Conservation (phyloP, 352 stramenopile genomes). For the Lagenidium giganteum region DNA sequence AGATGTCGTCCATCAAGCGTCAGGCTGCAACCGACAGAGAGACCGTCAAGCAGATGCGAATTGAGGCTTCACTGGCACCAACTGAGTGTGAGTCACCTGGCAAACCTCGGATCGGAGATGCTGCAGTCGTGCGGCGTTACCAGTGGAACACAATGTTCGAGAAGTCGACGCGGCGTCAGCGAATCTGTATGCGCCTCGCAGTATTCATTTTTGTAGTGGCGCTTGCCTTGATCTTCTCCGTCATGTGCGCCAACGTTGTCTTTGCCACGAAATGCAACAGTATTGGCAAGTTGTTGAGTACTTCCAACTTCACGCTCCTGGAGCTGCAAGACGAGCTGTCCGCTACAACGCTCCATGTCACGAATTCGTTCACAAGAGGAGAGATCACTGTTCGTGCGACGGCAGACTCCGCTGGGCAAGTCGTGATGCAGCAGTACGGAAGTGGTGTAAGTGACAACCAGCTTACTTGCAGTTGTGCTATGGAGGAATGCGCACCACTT, state of each 20-base stretch:
- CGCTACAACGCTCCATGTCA: slow-evolving; percentile 17
- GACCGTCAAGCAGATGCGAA: slow-evolving; percentile 26
- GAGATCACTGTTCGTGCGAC: slow-evolving; percentile 19
- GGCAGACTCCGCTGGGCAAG: slow-evolving; percentile 14
- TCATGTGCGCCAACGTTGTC: slow-evolving; percentile 73
- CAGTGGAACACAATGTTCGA: slow-evolving; percentile 62
- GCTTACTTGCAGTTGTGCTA: neutral
- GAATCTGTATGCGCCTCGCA: slow-evolving; percentile 54
- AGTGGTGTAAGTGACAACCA: slow-evolving; percentile 24
- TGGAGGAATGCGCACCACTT: too few species aligned
- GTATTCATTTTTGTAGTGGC: slow-evolving; percentile 37
- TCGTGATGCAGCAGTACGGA: slow-evolving; percentile 38
- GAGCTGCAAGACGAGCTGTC: slow-evolving; percentile 10
- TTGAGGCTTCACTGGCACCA: neutral
- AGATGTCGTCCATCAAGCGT: slow-evolving; percentile 46
- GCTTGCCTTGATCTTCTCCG: slow-evolving; percentile 87
- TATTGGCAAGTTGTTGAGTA: slow-evolving; percentile 45
- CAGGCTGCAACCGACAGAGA: slow-evolving; percentile 52
- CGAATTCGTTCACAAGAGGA: slow-evolving; percentile 42
- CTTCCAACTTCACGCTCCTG: slow-evolving; percentile 32
- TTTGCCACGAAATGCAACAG: slow-evolving; percentile 66
- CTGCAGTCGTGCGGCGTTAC: slow-evolving; percentile 6
- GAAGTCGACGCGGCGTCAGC: slow-evolving; percentile 50
- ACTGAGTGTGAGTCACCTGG: slow-evolving; percentile 4
- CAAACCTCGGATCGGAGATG: slow-evolving; percentile 2